Evolutionary conservation across 139 green algal genomes (phyloP).

Genomic region (Chlamydomonas eustigma): DNA sequence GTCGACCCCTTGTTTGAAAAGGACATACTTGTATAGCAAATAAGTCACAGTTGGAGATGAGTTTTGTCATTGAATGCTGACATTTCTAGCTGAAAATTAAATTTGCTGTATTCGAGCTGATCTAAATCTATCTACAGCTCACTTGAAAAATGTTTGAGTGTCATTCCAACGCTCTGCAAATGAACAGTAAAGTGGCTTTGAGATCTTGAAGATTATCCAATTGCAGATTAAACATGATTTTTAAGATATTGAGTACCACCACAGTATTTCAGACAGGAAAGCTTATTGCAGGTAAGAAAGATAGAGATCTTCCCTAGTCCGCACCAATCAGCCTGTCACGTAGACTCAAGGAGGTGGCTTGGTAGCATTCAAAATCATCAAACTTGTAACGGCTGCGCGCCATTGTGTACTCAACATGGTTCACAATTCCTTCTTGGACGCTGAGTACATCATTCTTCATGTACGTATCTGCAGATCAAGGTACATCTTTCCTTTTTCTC

Average conservation of each 20-base stretch:
- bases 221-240: no score
- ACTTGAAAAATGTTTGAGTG: slow-evolving; percentile 93
- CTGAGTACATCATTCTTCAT: slow-evolving; percentile 91
- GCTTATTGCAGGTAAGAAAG: background rate
- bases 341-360: slow-evolving; percentile 82
- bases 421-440: slow-evolving; percentile 95
- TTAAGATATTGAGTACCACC: no score
- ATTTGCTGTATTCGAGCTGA: no score
- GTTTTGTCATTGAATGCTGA: no score
- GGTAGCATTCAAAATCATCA: slow-evolving; percentile 92
- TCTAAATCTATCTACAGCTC: no score
- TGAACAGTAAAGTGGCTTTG: no score
- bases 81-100: no score
- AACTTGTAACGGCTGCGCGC: slow-evolving; percentile 90
- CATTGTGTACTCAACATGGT: slow-evolving; percentile 98
- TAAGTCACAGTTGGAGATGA: no score
- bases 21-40: no score
- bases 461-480: slow-evolving; percentile 80
- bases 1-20: no score
- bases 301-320: background rate
- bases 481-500: background rate
- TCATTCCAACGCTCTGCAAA: slow-evolving; percentile 93
- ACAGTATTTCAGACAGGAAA: background rate
- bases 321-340: slow-evolving; percentile 86
- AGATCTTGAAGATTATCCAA: no score